These are phyloP conservation scores for Eucalyptus regnans DNA, from an alignment of 345 rosid species.

Conservation along the genomic window DNA sequence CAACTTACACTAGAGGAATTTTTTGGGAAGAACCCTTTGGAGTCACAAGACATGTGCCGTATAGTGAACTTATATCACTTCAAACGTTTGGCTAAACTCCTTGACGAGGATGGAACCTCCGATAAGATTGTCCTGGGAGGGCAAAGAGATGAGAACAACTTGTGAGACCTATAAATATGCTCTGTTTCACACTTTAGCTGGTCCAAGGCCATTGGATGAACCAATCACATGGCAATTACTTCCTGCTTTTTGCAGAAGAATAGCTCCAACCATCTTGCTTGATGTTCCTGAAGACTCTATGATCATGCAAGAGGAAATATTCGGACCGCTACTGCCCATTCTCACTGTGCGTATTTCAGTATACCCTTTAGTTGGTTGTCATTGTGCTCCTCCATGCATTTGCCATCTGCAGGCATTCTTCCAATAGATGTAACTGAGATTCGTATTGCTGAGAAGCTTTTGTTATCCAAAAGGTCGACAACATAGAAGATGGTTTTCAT, in stretches of 20 bases:
- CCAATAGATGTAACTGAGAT: background rate
- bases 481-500: slow-evolving; percentile 16
- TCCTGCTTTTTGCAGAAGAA: slow-evolving; percentile 13
- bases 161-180: slow-evolving; percentile 8
- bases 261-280: slow-evolving; percentile 33
- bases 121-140: slow-evolving; percentile 35
- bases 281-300: slow-evolving; percentile 31
- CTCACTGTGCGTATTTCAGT: slow-evolving; percentile 17
- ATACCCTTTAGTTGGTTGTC: background rate
- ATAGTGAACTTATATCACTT: slow-evolving; percentile 24
- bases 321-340: slow-evolving; percentile 49
- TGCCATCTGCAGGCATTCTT: background rate
- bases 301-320: slow-evolving; percentile 50
- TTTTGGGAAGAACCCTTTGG: slow-evolving; percentile 31
- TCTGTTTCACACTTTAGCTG: background rate
- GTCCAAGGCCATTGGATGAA: background rate
- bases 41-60: slow-evolving; percentile 25
- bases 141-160: slow-evolving; percentile 13
- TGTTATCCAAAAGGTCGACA: slow-evolving; percentile 11
- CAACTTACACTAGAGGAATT: slow-evolving; percentile 15
- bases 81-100: slow-evolving; percentile 17
- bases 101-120: slow-evolving; percentile 25
- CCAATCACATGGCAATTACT: background rate
- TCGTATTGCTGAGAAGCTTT: background rate
- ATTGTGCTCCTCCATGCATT: background rate